A percentile compares a stretch with the other conserved stretches of the same genome.
Conservation (phyloP, 228 moss, liverwort and hornwort genomes). For the Sphagnum magellanicum region DNA sequence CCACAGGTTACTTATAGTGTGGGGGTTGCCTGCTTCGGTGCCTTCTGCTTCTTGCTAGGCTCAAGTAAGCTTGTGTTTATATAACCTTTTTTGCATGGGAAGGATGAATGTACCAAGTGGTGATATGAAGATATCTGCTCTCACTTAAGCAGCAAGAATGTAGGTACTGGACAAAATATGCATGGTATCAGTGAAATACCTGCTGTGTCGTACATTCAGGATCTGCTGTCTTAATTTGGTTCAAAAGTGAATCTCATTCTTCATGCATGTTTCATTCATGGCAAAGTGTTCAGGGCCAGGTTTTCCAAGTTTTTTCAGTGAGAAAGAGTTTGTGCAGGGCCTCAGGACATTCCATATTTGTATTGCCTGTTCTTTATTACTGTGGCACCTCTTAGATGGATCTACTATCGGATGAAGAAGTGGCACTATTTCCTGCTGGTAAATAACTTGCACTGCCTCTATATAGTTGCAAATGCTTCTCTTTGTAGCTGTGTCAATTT, state of each 20-base stretch:
- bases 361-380: constrained; percentile 89
- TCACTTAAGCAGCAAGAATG: background rate
- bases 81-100: background rate
- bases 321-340: constrained; percentile 38
- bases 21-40: constrained; percentile 92
- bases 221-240: background rate
- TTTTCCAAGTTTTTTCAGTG: too few relatives aligned
- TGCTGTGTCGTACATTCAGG: too few relatives aligned
- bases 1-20: constrained; percentile 84
- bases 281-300: too few relatives aligned
- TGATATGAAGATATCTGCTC: background rate
- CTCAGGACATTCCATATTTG: constrained; percentile 84
- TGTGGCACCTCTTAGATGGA: constrained; percentile 89
- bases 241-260: background rate
- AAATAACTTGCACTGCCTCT: constrained; percentile 2
- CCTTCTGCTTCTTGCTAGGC: constrained; percentile 87
- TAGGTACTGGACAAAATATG: background rate
- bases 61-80: constrained; percentile 58
- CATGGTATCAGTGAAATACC: background rate
- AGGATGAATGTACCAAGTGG: background rate
- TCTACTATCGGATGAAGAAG: constrained; percentile 96
- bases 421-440: constrained; percentile 99
- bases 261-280: background rate
- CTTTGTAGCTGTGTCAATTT: background rate
- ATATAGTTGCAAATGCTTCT: background rate